Percentiles rank a stretch among this genome's conserved stretches.
phyloP scores from a whole-genome alignment of 2,329 filamentous ascomycete genomes.

The Scolecobasidium constrictum region DNA sequence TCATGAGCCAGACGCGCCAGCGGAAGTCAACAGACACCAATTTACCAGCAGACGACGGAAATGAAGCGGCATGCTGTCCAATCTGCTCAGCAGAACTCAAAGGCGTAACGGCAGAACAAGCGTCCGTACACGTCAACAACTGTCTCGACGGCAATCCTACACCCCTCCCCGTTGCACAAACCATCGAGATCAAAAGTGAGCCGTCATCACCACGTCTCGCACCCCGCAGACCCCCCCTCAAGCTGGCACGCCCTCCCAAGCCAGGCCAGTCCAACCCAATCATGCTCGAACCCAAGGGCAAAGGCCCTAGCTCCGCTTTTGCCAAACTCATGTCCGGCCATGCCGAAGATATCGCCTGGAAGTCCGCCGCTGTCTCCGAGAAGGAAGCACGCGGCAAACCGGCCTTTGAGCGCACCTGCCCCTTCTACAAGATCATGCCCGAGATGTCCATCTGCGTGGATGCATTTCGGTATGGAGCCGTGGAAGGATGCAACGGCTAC shows the following conservation, averaged over 20 bases:
- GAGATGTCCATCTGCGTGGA: constrained; percentile 90
- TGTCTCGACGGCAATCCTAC: constrained; percentile 77
- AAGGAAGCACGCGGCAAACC: constrained; percentile 69
- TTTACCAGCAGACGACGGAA: constrained; percentile 11
- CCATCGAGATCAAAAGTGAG: constrained; percentile 11
- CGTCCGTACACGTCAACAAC: constrained; percentile 77
- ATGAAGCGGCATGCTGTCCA: constrained; percentile 46
- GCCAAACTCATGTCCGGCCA: constrained; percentile 87
- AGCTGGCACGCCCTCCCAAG: constrained; percentile 52
- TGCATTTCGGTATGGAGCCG: constrained; percentile 88
- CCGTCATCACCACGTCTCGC: constrained; percentile 6
- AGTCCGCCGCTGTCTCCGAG: constrained; percentile 71
- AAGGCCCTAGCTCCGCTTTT: constrained; percentile 70
- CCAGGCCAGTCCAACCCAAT: constrained; percentile 78
- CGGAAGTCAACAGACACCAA: constrained; percentile 3
- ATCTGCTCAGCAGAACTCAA: constrained; percentile 60
- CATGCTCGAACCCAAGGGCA: constrained; percentile 31
- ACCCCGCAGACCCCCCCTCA: constrained; percentile 7
- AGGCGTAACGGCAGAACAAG: constrained; percentile 49
- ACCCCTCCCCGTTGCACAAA: constrained; percentile 34
- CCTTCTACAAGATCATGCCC: constrained; percentile 97
- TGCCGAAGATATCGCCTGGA: constrained; percentile 85
- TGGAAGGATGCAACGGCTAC: constrained; percentile 85
- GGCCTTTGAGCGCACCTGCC: constrained; percentile 81
- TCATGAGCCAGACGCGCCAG: constrained; percentile 7